Evolutionary conservation across 768 basidiomycete species (phyloP), one percentile per base, ranked within the genome.

Genomic region (Russula earlei): DNA sequence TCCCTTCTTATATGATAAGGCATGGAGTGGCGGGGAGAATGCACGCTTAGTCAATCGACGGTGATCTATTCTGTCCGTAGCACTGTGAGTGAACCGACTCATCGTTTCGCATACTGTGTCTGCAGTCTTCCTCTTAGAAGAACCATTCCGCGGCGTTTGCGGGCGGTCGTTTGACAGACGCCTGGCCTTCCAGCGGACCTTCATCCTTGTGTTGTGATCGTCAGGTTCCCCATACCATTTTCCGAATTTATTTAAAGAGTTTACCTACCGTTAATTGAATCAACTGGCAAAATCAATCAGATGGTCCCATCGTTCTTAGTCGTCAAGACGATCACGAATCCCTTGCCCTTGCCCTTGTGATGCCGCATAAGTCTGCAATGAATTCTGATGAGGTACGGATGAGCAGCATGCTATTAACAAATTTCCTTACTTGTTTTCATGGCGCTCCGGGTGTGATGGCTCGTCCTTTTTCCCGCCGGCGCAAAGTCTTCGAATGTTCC

Each of bases 291-390:
- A 17, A 37, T 55, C 41, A 37, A 41, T 29, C 34, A 41, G 20
- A 29, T n/a, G 8, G 22, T 49, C 20, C 34, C 15, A 20, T 20
- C 24, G 15, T 8, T 19, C n/a, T 19, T 52, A 45, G 55, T 56
- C 50, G 55, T 46, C 45, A 56, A 40, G 55, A 40, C 37, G 50
- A 56, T 52, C 9, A 11, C n/a, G 14, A 12, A 29, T 31, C 29
- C 29, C 29, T 10, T 31, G 29, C n/a, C n/a, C n/a, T n/a, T n/a
- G n/a, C n/a, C n/a, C n/a, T n/a, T n/a, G n/a, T n/a, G n/a, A n/a
- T n/a, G n/a, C n/a, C n/a, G n/a, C n/a, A n/a, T n/a, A n/a, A n/a
- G n/a, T n/a, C n/a, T n/a, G n/a, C n/a, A n/a, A n/a, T 19, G 8
- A n/a, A 8, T 36, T 36, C 34, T 15, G 34, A 36, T 31, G 7